phyloP scores from a whole-genome alignment of 805 yeast species.

The Kuraishia hungarica region DNA sequence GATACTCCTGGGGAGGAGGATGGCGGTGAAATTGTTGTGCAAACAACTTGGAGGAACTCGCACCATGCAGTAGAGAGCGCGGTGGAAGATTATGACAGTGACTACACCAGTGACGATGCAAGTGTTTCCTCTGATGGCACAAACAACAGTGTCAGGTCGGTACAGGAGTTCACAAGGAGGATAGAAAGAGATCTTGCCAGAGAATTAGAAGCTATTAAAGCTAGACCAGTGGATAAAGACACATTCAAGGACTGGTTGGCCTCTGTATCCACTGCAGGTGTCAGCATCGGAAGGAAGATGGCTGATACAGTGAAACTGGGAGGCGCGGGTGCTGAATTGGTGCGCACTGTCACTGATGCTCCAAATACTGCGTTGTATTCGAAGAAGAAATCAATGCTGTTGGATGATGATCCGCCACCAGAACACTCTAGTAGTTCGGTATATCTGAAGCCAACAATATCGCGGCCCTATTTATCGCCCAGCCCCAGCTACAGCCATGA shows the following conservation, averaged over 20 bases:
- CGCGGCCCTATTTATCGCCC: neutral
- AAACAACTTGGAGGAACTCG: neutral
- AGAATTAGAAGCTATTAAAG: conserved; percentile 13
- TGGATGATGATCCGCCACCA: conserved; percentile 1
- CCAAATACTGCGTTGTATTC: conserved; percentile 15
- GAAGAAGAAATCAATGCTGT: neutral
- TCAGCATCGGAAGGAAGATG: conserved; percentile 22
- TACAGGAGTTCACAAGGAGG: conserved; percentile 14
- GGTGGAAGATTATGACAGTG: conserved; percentile 8
- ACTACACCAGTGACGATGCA: conserved; percentile 8
- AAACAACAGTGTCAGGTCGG: conserved; percentile 8
- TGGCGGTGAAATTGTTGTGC: conserved; percentile 8
- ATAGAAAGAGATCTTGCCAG: conserved; percentile 18
- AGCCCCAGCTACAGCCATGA: neutral
- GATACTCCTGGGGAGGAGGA: conserved; percentile 8
- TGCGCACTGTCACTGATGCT: conserved; percentile 33
- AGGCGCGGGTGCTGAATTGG: conserved; percentile 28
- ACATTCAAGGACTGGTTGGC: conserved; percentile 21
- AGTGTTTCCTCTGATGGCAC: conserved; percentile 4
- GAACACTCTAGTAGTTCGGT: neutral
- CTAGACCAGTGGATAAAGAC: conserved; percentile 14
- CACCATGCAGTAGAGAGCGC: conserved; percentile 5
- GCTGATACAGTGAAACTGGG: conserved; percentile 28
- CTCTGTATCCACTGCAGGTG: conserved; percentile 22
- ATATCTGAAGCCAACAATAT: neutral